Percentiles rank a stretch among this genome's conserved stretches.
Evolutionary conservation across 1,284 basidiomycete species (phyloP).

Genomic region (Anthracocystis setariae): DNA sequence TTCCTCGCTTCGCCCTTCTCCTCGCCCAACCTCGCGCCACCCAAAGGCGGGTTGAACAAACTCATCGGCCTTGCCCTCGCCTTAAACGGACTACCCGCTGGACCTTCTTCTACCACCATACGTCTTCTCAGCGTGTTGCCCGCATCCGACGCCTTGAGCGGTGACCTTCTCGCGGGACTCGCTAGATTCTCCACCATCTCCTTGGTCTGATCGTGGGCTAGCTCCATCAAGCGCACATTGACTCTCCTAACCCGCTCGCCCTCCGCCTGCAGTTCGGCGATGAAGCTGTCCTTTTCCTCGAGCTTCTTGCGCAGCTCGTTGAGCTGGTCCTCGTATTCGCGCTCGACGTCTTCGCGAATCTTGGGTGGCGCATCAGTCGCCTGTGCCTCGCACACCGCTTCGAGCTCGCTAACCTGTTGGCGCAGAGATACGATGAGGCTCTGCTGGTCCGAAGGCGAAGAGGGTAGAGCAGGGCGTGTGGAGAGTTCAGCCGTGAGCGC

Average conservation of each 20-base stretch:
- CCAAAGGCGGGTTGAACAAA: conserved; percentile 17
- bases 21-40: neutral
- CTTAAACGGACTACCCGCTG: conserved; percentile 9
- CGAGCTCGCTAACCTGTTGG: conserved; percentile 56
- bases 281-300: conserved; percentile 49
- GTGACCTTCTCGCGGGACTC: neutral
- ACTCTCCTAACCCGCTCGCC: conserved; percentile 33
- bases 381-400: conserved; percentile 60
- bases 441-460: conserved; percentile 28
- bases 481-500: conserved; percentile 44
- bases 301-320: conserved; percentile 24
- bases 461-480: conserved; percentile 40
- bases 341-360: conserved; percentile 61
- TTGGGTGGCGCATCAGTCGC: conserved; percentile 51
- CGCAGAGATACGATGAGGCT: conserved; percentile 41
- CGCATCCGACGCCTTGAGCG: conserved; percentile 8
- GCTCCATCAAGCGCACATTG: conserved; percentile 45
- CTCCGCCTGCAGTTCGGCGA: conserved; percentile 46
- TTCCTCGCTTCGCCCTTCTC: neutral
- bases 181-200: conserved; percentile 46
- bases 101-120: neutral
- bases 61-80: conserved; percentile 28
- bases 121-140: neutral
- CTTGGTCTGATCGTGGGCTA: conserved; percentile 53
- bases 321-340: conserved; percentile 36